A percentile compares a stretch with the other conserved stretches of the same genome.
Conservation (phyloP, 257 asterid species). For the Salvia rosmarinus region DNA sequence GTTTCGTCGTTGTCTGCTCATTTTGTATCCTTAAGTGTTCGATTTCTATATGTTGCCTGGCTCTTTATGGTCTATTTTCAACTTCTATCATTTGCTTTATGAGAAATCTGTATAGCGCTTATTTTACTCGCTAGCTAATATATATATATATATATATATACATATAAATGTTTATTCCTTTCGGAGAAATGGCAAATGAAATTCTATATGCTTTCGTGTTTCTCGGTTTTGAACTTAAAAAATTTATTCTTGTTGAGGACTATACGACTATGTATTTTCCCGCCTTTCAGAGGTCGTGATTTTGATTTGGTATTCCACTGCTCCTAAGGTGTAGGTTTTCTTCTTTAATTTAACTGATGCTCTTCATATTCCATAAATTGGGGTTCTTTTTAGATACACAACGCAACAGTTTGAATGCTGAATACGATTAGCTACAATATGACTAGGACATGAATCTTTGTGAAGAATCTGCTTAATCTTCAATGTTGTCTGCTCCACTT, state of each 20-base stretch:
- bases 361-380: neutral
- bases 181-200: neutral
- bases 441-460: neutral
- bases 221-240: neutral
- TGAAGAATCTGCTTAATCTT: neutral
- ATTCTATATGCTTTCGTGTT: neutral
- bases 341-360: neutral
- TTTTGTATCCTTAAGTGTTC: neutral
- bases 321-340: neutral
- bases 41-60: neutral
- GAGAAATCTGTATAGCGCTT: constrained; percentile 1
- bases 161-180: neutral
- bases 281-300: neutral
- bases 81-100: constrained; percentile 1
- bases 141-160: neutral
- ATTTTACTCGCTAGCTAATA: neutral
- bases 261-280: neutral
- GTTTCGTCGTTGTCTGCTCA: neutral
- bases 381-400: neutral
- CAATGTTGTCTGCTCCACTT: neutral
- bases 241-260: neutral
- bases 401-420: neutral
- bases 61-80: neutral
- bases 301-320: constrained; percentile 15
- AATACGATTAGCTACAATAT: neutral